These are phyloP conservation scores for Xylariaceae sp. DNA, from an alignment of 2,329 filamentous ascomycete genomes.

Conservation along the genomic window DNA sequence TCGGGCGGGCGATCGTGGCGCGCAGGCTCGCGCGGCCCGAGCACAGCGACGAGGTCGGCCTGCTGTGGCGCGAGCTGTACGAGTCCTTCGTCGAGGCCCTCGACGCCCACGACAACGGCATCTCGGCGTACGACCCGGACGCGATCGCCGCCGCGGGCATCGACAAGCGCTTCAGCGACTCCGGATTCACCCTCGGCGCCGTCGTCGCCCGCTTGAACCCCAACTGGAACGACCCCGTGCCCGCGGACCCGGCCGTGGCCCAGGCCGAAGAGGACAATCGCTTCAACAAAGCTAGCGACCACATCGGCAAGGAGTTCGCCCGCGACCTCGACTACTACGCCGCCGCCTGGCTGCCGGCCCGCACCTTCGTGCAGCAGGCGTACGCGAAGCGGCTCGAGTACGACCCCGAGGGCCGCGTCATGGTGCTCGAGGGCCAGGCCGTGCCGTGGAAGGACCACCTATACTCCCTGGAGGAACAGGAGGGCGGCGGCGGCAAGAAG, in stretches of 20 bases:
- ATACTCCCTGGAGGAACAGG: constrained; percentile 77
- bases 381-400: constrained; percentile 69
- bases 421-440: constrained; percentile 76
- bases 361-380: constrained; percentile 74
- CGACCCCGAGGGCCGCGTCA: constrained; percentile 75
- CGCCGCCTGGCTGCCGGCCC: constrained; percentile 83
- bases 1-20: constrained; percentile 82
- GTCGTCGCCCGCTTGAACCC: constrained; percentile 81
- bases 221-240: constrained; percentile 71
- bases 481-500: constrained; percentile 50
- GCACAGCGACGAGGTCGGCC: constrained; percentile 66
- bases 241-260: constrained; percentile 56
- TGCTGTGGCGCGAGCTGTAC: constrained; percentile 89
- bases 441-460: constrained; percentile 97
- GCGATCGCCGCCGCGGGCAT: constrained; percentile 71
- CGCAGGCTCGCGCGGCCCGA: constrained; percentile 55
- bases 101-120: constrained; percentile 96
- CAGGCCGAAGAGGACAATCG: constrained; percentile 79
- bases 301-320: constrained; percentile 89
- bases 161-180: constrained; percentile 80
- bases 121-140: constrained; percentile 76
- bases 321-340: constrained; percentile 77
- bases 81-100: constrained; percentile 92
- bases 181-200: constrained; percentile 81
- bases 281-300: constrained; percentile 75